Evolutionary conservation across 2,329 filamentous ascomycete genomes (phyloP).

Genomic region (Ophiostoma quercus): DNA sequence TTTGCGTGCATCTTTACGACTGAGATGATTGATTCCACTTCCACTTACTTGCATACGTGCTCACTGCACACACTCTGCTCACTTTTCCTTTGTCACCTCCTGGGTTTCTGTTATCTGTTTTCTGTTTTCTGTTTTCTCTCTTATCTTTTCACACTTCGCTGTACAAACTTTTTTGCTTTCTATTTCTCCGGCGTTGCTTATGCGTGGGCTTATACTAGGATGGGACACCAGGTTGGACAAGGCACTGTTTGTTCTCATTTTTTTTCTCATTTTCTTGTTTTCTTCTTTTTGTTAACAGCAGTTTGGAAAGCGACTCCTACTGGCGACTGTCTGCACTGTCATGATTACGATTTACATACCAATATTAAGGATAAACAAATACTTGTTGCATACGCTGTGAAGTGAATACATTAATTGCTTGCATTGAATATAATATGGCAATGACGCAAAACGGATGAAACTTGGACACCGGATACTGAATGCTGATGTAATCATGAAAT

Average conservation of each 20-base stretch:
- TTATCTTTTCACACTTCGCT: conserved; percentile 9
- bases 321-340: conserved; percentile 5
- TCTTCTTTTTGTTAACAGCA: neutral
- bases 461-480: neutral
- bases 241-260: conserved; percentile 1
- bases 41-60: neutral
- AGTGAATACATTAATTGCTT: too few relatives aligned
- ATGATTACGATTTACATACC: conserved; percentile 7
- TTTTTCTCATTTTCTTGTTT: neutral
- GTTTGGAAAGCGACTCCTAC: conserved; percentile 11
- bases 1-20: conserved; percentile 11
- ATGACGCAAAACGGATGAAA: neutral
- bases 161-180: conserved; percentile 14
- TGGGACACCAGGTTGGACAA: conserved; percentile 8
- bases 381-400: neutral
- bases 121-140: neutral
- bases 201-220: neutral
- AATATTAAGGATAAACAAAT: neutral
- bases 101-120: conserved; percentile 15
- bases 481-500: neutral
- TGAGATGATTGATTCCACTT: conserved; percentile 9
- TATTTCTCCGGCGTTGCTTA: conserved; percentile 17
- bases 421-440: too few relatives aligned
- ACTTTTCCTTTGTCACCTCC: conserved; percentile 11
- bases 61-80: conserved; percentile 4